Base-by-base conservation (phyloP, 257 asterid species). In the Solanum acaule region DNA sequence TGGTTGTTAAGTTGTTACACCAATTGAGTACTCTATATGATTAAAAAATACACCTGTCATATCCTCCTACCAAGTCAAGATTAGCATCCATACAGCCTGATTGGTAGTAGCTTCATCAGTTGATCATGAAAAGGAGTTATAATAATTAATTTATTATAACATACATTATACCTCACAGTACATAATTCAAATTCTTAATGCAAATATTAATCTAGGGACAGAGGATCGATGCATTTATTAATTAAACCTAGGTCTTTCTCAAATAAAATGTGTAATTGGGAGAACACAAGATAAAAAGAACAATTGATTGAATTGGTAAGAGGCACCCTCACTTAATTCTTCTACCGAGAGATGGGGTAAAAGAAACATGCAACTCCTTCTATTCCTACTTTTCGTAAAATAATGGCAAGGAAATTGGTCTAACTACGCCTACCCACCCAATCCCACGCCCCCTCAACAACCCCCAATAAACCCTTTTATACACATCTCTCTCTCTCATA, bases 1-100 rank as follows among this genome's bases (percentile, higher is more conserved):
- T 88, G 93, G 94, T 94, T 87, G 92, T 94, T 90, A 88, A 89
- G 98, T 92, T 86, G 98, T 94, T 94, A 83, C 90, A 92, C 94
- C 97, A 90, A 91, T 87, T 77, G 56, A 87, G 42, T 83, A 87
- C 35, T 83, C 83, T 31, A 78, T 75, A 38, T 91, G 87, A 90
- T 77, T 65, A 84, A 86, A 87, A 86, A 86, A 86, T 49, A 88
- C 79, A 78, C 85, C 86, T 91, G 94, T 90, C 93, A 85, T 88
- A 29, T 82, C 84, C 31, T 86, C 52, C 49, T 79, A 35, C 61
- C 61, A 33, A 85, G 89, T 88, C 93, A 89, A 93, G 33, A 79
- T 83, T 88, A 73, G 61, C 37, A 23, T 27, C 18, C 8, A 44
- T 25, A 15, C 65, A 25, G 35, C 59, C 20, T 77, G 23, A 77